Evolutionary conservation across 805 yeast genomes (phyloP).

Genomic region (Suhomyces faveliae): DNA sequence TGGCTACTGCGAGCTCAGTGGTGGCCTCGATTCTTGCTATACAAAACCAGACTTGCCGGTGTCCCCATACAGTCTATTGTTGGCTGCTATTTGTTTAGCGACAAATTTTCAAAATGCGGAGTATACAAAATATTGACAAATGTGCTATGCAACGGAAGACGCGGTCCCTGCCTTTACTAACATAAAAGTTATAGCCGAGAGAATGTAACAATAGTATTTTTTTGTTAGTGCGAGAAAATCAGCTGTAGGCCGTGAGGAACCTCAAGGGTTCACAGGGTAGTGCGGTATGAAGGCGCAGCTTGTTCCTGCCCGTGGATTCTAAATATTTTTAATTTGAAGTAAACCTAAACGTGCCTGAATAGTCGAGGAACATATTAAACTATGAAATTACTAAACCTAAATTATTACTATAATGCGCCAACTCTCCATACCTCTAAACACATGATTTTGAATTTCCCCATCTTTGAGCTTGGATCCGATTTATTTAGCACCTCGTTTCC

Average conservation of each 20-base stretch:
- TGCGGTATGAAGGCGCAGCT: neutral
- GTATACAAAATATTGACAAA: neutral
- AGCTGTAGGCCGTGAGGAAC: neutral
- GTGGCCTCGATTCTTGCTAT: too few species aligned
- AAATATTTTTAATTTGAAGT: too few species aligned
- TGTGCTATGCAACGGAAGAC: neutral
- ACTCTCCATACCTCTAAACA: constrained; percentile 87
- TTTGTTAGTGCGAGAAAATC: neutral
- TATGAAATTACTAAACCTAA: neutral
- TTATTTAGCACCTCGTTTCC: constrained; percentile 74
- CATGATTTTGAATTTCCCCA: constrained; percentile 65
- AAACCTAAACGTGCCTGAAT: too few species aligned
- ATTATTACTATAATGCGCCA: constrained; percentile 32
- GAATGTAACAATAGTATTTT: neutral
- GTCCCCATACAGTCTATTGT: too few species aligned
- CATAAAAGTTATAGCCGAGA: neutral
- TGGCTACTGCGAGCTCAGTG: too few species aligned
- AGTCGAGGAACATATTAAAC: too few species aligned
- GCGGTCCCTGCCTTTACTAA: neutral
- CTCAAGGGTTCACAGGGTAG: too few species aligned
- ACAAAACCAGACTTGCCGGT: too few species aligned
- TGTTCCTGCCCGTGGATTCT: too few species aligned
- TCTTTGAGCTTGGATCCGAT: constrained; percentile 28
- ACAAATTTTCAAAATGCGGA: too few species aligned
- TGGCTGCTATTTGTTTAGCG: too few species aligned